Evolutionary conservation across 306 rosid species (phyloP), one percentile per base, ranked within the genome.

Genomic region (Cucurbita ficifolia): DNA sequence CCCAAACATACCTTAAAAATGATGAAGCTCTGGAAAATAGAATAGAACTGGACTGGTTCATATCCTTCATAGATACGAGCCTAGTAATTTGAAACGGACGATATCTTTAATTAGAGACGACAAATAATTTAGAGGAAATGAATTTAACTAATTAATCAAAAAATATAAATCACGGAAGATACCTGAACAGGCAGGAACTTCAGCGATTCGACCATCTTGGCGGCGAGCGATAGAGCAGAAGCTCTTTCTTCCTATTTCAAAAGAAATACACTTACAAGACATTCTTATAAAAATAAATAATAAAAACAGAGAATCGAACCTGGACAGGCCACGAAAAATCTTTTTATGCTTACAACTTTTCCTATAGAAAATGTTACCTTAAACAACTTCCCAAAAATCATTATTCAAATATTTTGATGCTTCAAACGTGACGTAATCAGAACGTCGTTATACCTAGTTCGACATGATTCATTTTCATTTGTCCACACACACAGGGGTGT

Each of bases 21-120:
- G 48, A 95, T 87, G 50, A 83, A 81, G 81, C 88, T 95, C 81
- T 95, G 99, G 81, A 91, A 86, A 79, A 95, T 91, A 39, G 87
- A 84, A 83, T 91, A 76, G 80, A 95, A 95, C 80, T 84, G 92
- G 71, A 84, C 73, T 67, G 99, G 86, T 87, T 95, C 99, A 72
- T 78, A 81, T 77, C 97, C 99, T 84, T 95, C 96, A 80, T 89
- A 85, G 60, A 95, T 76, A 52, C 96, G 96, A 80, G 91, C 96
- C 99, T 95, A 75, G 74, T 74, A 79, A 78, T 67, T 49, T 36
- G 11, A 10, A 75, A 43, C 84, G 59, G 81, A 69, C 16, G 57
- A 49, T 24, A 29, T 48, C 57, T 57, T 49, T 43, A 33, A 46
- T 69, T 13, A 48, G 54, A 5, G 21, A 45, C 13, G 0, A 12